These are phyloP conservation scores for Boletus sp. DNA, from an alignment of 768 basidiomycete species.

Conservation along the genomic window DNA sequence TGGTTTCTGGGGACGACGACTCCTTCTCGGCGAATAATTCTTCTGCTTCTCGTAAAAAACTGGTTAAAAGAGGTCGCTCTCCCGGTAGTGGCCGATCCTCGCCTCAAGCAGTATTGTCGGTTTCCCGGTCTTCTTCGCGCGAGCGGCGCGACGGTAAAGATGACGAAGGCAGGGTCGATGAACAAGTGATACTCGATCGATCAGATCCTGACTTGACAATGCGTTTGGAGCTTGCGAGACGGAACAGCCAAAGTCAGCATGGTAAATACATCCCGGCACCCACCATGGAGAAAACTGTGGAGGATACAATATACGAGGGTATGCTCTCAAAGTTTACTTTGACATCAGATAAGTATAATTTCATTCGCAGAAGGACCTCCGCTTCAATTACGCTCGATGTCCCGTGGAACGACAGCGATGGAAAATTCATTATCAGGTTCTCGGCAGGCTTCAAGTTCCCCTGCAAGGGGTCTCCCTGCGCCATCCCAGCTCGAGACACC, in stretches of 20 bases:
- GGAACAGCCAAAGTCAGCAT: slow-evolving; percentile 78
- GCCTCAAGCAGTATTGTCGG: slow-evolving; percentile 32
- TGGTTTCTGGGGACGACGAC: slow-evolving; percentile 62
- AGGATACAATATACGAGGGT: slow-evolving; percentile 82
- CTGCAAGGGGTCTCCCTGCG: slow-evolving; percentile 26
- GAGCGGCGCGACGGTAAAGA: slow-evolving; percentile 38
- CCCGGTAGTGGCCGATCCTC: slow-evolving; percentile 36
- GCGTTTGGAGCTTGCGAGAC: slow-evolving; percentile 77
- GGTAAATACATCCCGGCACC: slow-evolving; percentile 40
- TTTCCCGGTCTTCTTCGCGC: slow-evolving; percentile 44
- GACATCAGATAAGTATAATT: slow-evolving; percentile 1
- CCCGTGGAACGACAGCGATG: slow-evolving; percentile 44
- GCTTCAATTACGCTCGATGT: slow-evolving; percentile 49
- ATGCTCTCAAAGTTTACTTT: slow-evolving; percentile 13
- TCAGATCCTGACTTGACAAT: slow-evolving; percentile 75
- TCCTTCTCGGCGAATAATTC: slow-evolving; percentile 42
- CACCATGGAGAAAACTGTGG: slow-evolving; percentile 45
- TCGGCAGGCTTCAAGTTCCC: slow-evolving; percentile 42
- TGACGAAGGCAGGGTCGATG: slow-evolving; percentile 44
- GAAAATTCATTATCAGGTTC: slow-evolving; percentile 47
- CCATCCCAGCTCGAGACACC: slow-evolving; percentile 45
- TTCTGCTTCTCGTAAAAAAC: slow-evolving; percentile 46
- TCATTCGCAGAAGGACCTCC: slow-evolving; percentile 55
- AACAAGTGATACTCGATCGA: slow-evolving; percentile 46
- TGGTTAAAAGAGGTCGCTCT: slow-evolving; percentile 46